Evolutionary conservation across 2,329 filamentous ascomycete genomes (phyloP), one percentile per base, ranked within the genome.

Genomic region (Huntiella savannae): DNA sequence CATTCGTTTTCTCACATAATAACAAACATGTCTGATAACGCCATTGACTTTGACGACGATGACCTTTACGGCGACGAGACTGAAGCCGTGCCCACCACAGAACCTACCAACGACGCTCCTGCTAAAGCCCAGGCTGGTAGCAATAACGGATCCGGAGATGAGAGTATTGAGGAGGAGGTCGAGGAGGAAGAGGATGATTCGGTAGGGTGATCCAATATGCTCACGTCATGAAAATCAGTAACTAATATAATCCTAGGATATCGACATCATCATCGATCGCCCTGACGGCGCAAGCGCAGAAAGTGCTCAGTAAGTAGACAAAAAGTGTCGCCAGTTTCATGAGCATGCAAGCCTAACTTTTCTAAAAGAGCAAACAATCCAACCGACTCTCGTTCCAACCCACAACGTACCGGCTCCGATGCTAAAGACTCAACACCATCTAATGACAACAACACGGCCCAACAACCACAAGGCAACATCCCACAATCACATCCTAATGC

Each of bases 11-110:
- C 37, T 1, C 22, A 28, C 17, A 28, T 28, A 28, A 10, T 7
- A 28, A 10, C 22, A 28, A 45, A n/a, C 32, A 49, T 47, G 50
- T 46, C 43, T 39, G 38, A 40, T 39, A 45, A 45, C 12, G 40
- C 52, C 16, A 79, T 79, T 73, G 75, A 79, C 56, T 70, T 79
- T 49, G 75, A 79, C 59, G 75, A 79, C 52, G 75, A 78, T 52
- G 75, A 79, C 59, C 75, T 79, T 55, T 79, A 79, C 56, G 70
- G 69, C 49, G 48, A 50, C 16, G 48, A 50, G 45, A 69, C 71
- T 1, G 75, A 78, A 50, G 73, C 67, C 35, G 63, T 63, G 43
- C 55, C 57, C 15, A 16, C 40, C 13, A 32, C 40, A 13, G 40
- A 32, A 5, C 54, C 59, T 19, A 51, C 58, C 3, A 57, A 67